A percentile compares a stretch with the other conserved stretches of the same genome.
Evolutionary conservation across 495 filamentous ascomycete genomes (phyloP).

Genomic region (Cercophora samala): DNA sequence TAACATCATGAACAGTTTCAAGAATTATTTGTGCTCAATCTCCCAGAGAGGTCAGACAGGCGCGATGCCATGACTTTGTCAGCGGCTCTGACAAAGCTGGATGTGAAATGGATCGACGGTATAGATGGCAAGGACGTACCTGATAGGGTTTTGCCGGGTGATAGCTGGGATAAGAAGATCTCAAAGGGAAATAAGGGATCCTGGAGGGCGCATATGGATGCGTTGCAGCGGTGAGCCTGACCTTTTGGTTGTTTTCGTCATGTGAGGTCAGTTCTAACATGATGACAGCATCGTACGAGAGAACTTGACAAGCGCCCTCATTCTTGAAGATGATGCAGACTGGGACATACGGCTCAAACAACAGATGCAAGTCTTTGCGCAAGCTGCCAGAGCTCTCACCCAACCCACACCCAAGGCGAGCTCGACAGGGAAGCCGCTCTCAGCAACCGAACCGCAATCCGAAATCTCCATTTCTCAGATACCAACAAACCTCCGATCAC

Average conservation of each 20-base stretch:
- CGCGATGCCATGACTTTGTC: conserved; percentile 57
- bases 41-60: conserved; percentile 59
- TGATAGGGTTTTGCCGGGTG: conserved; percentile 33
- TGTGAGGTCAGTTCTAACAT: not conserved
- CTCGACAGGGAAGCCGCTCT: too few species aligned
- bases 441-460: conserved; percentile 7
- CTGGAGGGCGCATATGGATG: conserved; percentile 49
- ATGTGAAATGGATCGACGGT: conserved; percentile 55
- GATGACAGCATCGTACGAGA: conserved; percentile 30
- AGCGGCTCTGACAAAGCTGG: conserved; percentile 50
- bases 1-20: conserved; percentile 46
- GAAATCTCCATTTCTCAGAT: conserved; percentile 7
- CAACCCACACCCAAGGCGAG: conserved; percentile 11
- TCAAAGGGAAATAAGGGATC: conserved; percentile 42
- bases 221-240: conserved; percentile 31
- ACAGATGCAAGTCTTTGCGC: conserved; percentile 43
- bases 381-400: conserved; percentile 32
- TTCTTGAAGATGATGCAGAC: conserved; percentile 51
- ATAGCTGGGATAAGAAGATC: conserved; percentile 21
- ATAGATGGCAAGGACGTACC: conserved; percentile 42
- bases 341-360: conserved; percentile 47
- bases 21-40: conserved; percentile 59
- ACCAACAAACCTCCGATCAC: conserved; percentile 3
- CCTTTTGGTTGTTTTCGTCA: too few species aligned
- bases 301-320: conserved; percentile 42